These are phyloP conservation scores for Boechera retrofracta DNA, from an alignment of 345 rosid genomes.

Conservation along the genomic window DNA sequence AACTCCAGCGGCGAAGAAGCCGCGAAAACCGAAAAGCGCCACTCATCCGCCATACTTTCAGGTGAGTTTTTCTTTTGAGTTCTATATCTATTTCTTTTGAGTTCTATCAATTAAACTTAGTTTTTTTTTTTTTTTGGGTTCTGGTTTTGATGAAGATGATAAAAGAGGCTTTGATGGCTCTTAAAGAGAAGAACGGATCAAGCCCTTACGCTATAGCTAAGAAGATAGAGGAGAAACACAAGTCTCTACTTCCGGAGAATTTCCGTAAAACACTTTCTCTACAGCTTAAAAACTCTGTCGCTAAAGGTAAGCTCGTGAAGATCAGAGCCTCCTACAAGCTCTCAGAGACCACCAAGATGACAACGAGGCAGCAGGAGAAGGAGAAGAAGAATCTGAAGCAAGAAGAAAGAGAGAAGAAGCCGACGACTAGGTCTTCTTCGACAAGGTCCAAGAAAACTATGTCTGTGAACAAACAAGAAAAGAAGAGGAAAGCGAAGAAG, in stretches of 20 bases:
- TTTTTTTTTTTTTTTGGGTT: neutral
- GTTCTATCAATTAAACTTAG: neutral
- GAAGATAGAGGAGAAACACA: slow-evolving; percentile 80
- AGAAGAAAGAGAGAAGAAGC: slow-evolving; percentile 4
- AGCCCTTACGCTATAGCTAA: slow-evolving; percentile 87
- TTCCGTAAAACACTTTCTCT: slow-evolving; percentile 69
- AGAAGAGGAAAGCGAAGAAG: slow-evolving; percentile 48
- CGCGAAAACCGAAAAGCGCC: slow-evolving; percentile 50
- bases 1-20: slow-evolving; percentile 53
- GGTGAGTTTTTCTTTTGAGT: slow-evolving; percentile 43
- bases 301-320: slow-evolving; percentile 73
- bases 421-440: slow-evolving; percentile 32
- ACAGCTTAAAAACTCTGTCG: slow-evolving; percentile 71
- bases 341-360: slow-evolving; percentile 44
- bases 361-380: slow-evolving; percentile 8
- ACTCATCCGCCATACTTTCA: slow-evolving; percentile 85
- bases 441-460: slow-evolving; percentile 20
- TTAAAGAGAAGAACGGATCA: slow-evolving; percentile 77
- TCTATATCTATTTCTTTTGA: no score
- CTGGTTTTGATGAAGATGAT: slow-evolving; percentile 65
- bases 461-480: slow-evolving; percentile 44
- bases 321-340: slow-evolving; percentile 88
- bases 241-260: slow-evolving; percentile 63
- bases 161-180: slow-evolving; percentile 65
- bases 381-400: neutral